Evolutionary conservation across 2,329 filamentous ascomycete genomes (phyloP).

Genomic region (Aureobasidium sp.): DNA sequence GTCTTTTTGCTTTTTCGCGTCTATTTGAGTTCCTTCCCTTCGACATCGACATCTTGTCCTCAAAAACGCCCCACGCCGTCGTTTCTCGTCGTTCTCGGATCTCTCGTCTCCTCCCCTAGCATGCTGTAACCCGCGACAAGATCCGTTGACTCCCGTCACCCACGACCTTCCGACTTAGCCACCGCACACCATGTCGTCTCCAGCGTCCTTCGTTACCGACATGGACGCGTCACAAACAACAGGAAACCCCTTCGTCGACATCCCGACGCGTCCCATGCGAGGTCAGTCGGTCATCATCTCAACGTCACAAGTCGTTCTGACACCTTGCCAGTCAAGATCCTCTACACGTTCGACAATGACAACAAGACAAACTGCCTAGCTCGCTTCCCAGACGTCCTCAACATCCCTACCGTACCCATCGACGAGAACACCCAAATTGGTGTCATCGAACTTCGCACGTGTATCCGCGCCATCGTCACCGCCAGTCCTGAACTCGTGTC

Average conservation of each 20-base stretch:
- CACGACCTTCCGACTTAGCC: neutral
- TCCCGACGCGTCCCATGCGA: conserved; percentile 41
- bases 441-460: conserved; percentile 77
- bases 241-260: conserved; percentile 25
- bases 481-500: conserved; percentile 80
- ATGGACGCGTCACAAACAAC: conserved; percentile 18
- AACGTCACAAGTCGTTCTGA: conserved; percentile 11
- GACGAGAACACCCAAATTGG: conserved; percentile 78
- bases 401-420: conserved; percentile 71
- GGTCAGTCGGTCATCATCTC: conserved; percentile 22
- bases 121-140: conserved; percentile 8
- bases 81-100: neutral
- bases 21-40: neutral
- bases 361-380: conserved; percentile 85
- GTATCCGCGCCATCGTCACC: conserved; percentile 71
- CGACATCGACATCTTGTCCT: neutral
- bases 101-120: neutral
- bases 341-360: conserved; percentile 91
- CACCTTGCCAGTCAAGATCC: conserved; percentile 68
- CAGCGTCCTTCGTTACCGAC: conserved; percentile 17
- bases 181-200: conserved; percentile 18
- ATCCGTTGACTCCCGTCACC: conserved; percentile 5
- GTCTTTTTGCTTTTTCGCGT: conserved; percentile 10
- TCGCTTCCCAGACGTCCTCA: conserved; percentile 69
- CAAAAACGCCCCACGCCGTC: neutral